Base-by-base conservation (phyloP, 495 filamentous ascomycete species). In the Bombardia bombarda region DNA sequence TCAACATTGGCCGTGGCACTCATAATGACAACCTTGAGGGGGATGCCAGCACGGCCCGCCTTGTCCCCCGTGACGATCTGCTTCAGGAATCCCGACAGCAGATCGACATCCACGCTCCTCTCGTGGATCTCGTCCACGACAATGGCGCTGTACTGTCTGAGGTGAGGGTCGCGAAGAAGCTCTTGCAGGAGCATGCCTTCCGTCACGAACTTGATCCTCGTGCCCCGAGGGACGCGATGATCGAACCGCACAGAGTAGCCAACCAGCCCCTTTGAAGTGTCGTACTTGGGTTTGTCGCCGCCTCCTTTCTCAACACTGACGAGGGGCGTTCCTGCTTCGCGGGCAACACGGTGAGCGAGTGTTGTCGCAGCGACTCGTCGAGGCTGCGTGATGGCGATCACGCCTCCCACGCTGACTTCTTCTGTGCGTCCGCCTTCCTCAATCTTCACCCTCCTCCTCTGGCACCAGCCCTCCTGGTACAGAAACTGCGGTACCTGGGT, bases 51-150 rank as follows among this genome's bases (percentile, higher is more conserved):
- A 25, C 82, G 72, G 17, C 76, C 84, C 12, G 62, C 63, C 42
- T 68, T 72, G 46, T 74, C 66, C 4, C 79, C 77, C 22, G 66
- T 63, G 1, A 87, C 58, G 22, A 94, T 68, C 45, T 83, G 82
- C 55, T 82, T 86, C 47, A 97, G 62, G 51, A 99, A 97, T 0
- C 93, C 93, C 38, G 87, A 69, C 0, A 93, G 67, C 37, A 97
- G 62, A 68, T 99, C 93, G 13, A 95, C 90, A 54, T 95, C 95
- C n/a, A 95, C 78, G 42, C 90, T 93, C 42, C 93, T 75, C 64
- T 99, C 93, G 65, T 99, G 93, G 3, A 97, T 88, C 56, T 99
- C 93, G 66, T 99, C 93, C 8, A 99, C 86, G 37, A 97, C 73
- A 3, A 99, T 74, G 1, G 83, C 87, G 48, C 86, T 90, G 57